Evolutionary conservation across 306 rosid genomes (phyloP), one percentile per base, ranked within the genome.

Genomic region (Cicer pinnatifidum): DNA sequence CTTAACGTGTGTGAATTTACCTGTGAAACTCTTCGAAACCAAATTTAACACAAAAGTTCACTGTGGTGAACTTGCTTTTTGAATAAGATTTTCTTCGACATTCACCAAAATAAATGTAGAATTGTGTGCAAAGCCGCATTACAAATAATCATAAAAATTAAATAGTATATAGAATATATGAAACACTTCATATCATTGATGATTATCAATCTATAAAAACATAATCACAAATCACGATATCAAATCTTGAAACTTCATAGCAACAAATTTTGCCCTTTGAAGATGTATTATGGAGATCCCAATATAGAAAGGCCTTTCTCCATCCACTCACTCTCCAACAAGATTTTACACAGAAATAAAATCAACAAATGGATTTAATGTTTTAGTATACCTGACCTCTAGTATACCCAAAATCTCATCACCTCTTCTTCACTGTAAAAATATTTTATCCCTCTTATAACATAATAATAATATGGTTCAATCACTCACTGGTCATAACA

Each of bases 281-380:
- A 58, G 54, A 77, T 59, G 60, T 19, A 19, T 69, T 19, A 20
- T 71, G 54, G 48, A 67, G 52, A 80, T 80, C 65, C 73, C 65
- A 7, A 46, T 28, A n/a, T 28, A 62, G 38, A 78, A 71, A 40
- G 35, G 13, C 68, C 57, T 73, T 81, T 50, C 61, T 61, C 72
- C 74, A 81, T 75, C 75, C 77, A 79, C 60, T 77, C 82, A 77
- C 76, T 70, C 76, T 70, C 79, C 82, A 83, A 83, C 83, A 83
- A 59, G 47, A 75, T 88, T 82, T 73, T 80, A 83, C 80, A 28
- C 82, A 56, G 84, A 72, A 85, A 77, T 65, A 67, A 82, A 84
- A 88, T 88, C 84, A 88, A 90, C 85, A 82, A 92, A 90, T 83
- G 71, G 77, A 79, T 75, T 75, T 52, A 71, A 76, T 82, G 78